phyloP scores from a whole-genome alignment of 176 grass and related monocot species.

The Puya raimondii region DNA sequence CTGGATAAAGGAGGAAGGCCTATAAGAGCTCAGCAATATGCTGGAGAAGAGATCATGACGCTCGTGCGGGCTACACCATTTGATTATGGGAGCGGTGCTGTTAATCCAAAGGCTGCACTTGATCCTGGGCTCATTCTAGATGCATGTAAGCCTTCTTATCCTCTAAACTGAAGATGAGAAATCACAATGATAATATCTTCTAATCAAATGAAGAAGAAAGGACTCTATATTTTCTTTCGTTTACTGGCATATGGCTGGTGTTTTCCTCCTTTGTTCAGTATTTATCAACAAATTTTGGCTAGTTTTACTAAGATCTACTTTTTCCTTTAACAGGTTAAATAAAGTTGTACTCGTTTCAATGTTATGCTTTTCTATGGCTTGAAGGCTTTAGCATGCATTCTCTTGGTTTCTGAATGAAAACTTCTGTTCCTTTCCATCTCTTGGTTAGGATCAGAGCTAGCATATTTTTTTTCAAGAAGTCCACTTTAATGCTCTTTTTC shows the following conservation, averaged over 20 bases:
- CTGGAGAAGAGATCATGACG: constrained; percentile 59
- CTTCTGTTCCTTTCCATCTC: neutral
- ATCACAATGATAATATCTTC: neutral
- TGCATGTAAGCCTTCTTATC: constrained; percentile 51
- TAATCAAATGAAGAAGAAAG: too few relatives aligned
- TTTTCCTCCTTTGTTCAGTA: neutral
- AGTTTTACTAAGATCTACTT: neutral
- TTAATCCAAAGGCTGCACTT: constrained; percentile 81
- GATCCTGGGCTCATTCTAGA: constrained; percentile 94
- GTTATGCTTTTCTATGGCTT: neutral
- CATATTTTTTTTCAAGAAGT: too few relatives aligned
- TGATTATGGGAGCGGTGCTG: constrained; percentile 92
- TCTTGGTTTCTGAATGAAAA: neutral
- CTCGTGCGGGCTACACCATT: constrained; percentile 71
- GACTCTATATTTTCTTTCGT: neutral
- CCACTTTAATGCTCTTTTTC: too few relatives aligned
- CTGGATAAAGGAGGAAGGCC: constrained; percentile 71
- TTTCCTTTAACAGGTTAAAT: neutral
- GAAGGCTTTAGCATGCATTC: neutral
- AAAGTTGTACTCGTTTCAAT: neutral
- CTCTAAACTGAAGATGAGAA: neutral
- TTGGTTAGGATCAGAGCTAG: neutral
- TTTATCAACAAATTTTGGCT: neutral
- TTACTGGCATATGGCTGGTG: neutral
- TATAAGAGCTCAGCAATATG: constrained; percentile 76